Evolutionary conservation across 1,139 yeast species (phyloP).

Genomic region (Petasospora fabianii): DNA sequence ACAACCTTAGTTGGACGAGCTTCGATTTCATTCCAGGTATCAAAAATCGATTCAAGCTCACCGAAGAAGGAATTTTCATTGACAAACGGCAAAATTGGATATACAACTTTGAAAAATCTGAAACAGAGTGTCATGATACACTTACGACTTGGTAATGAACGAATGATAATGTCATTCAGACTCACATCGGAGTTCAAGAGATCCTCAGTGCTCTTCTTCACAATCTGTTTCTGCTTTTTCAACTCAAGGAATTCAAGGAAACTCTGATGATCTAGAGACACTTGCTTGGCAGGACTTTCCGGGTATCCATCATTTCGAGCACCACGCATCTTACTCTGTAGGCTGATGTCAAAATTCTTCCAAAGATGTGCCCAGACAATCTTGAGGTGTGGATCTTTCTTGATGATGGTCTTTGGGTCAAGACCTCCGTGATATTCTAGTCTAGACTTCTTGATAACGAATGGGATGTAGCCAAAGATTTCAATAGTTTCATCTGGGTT

Average conservation of each 20-base stretch:
- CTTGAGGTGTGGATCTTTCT: conserved; percentile 34
- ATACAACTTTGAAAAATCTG: conserved; percentile 41
- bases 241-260: conserved; percentile 24
- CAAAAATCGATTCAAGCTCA: conserved; percentile 29
- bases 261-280: not conserved
- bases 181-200: not conserved
- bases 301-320: too few relatives aligned
- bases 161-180: conserved; percentile 15
- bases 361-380: conserved; percentile 27
- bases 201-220: conserved; percentile 7
- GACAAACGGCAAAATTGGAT: conserved; percentile 44
- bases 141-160: conserved; percentile 39
- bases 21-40: conserved; percentile 23
- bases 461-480: conserved; percentile 30
- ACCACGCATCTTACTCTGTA: conserved; percentile 5
- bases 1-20: conserved; percentile 24
- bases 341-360: conserved; percentile 15
- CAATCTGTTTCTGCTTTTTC: conserved; percentile 13
- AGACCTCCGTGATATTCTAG: conserved; percentile 34
- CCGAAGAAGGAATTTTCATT: conserved; percentile 37
- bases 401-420: conserved; percentile 37
- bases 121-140: conserved; percentile 41
- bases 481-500: conserved; percentile 20
- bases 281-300: not conserved
- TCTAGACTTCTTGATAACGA: conserved; percentile 27